A percentile compares a stretch with the other conserved stretches of the same genome.
phyloP scores from a whole-genome alignment of 192 early-diverging fungal species.

The Thamnidium elegans region DNA sequence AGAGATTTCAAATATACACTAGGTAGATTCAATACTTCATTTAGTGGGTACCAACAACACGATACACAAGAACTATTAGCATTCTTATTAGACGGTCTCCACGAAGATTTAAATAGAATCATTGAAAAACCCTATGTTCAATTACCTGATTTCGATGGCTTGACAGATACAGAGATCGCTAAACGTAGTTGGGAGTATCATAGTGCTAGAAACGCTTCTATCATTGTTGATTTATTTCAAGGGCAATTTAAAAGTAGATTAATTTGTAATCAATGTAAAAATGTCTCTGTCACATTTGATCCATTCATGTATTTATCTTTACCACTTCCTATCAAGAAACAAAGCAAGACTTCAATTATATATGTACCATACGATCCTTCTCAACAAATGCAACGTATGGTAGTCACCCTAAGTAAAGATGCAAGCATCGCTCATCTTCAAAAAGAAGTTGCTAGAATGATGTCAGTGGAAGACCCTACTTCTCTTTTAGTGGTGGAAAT shows the following conservation, averaged over 20 bases:
- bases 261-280: constrained; percentile 58
- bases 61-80: constrained; percentile 84
- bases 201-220: constrained; percentile 72
- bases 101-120: constrained; percentile 86
- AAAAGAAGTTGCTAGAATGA: constrained; percentile 52
- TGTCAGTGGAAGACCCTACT: constrained; percentile 41
- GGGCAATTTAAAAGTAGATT: constrained; percentile 41
- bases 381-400: constrained; percentile 42
- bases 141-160: constrained; percentile 66
- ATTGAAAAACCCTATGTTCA: constrained; percentile 77
- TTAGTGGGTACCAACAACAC: constrained; percentile 77
- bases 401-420: constrained; percentile 61
- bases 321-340: constrained; percentile 69
- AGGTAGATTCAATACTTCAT: constrained; percentile 54
- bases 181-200: constrained; percentile 72
- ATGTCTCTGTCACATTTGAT: constrained; percentile 81
- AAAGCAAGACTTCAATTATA: constrained; percentile 41
- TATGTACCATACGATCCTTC: constrained; percentile 53
- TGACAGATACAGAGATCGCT: constrained; percentile 67
- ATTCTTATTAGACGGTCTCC: constrained; percentile 79
- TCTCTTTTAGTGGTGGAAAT: constrained; percentile 51
- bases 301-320: constrained; percentile 78
- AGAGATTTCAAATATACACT: constrained; percentile 70
- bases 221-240: constrained; percentile 53
- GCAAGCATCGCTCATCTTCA: constrained; percentile 59